Evolutionary conservation across 805 yeast species (phyloP).

Genomic region (Tetrapisispora namnaoensis): DNA sequence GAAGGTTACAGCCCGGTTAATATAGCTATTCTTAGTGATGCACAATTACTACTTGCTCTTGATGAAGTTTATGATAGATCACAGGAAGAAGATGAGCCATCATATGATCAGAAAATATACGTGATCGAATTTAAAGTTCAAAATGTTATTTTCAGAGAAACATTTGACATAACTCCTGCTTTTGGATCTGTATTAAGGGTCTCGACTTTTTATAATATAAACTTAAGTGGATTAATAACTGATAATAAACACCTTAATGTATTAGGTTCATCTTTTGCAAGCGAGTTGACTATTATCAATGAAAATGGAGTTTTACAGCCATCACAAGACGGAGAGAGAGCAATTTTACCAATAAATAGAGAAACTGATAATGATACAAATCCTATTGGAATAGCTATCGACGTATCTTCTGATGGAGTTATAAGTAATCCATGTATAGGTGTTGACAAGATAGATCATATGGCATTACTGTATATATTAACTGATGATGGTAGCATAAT

Average conservation of each 20-base stretch:
- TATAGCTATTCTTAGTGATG: conserved; percentile 14
- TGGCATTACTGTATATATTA: conserved; percentile 58
- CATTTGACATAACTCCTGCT: conserved; percentile 42
- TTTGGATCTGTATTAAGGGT: conserved; percentile 41
- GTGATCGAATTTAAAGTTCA: conserved; percentile 8
- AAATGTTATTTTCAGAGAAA: conserved; percentile 19
- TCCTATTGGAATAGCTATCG: conserved; percentile 62
- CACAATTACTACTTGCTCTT: conserved; percentile 18
- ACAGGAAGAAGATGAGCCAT: conserved; percentile 14
- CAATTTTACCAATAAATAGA: conserved; percentile 62
- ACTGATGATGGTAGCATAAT: conserved; percentile 54
- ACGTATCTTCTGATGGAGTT: conserved; percentile 36
- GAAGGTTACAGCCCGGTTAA: conserved; percentile 26
- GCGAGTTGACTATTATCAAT: conserved; percentile 48
- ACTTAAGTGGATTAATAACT: conserved; percentile 35
- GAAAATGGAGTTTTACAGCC: conserved; percentile 34
- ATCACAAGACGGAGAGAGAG: conserved; percentile 60
- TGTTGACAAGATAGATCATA: conserved; percentile 46
- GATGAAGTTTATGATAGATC: conserved; percentile 21
- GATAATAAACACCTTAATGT: conserved; percentile 28
- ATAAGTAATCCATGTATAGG: conserved; percentile 48
- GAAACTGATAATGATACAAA: conserved; percentile 58
- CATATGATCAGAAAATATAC: conserved; percentile 23
- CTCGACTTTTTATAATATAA: conserved; percentile 36
- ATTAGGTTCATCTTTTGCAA: conserved; percentile 52